Evolutionary conservation across 2,329 filamentous ascomycete genomes (phyloP).

Genomic region (Amauroascus niger): DNA sequence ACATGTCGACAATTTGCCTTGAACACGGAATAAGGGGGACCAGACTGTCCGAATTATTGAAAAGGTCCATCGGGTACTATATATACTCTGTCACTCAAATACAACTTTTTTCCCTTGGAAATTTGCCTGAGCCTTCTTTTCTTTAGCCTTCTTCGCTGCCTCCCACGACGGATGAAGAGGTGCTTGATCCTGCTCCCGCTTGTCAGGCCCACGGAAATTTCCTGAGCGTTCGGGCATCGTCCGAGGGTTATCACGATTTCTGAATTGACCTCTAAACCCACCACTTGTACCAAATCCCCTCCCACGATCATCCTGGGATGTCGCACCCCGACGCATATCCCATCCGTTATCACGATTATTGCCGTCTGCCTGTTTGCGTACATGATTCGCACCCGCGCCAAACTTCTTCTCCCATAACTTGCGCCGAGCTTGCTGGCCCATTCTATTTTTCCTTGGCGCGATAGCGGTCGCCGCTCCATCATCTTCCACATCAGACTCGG

Average conservation of each 20-base stretch:
- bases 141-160: slow-evolving; percentile 52
- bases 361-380: slow-evolving; percentile 37
- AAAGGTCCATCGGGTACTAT: too few species aligned
- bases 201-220: background rate
- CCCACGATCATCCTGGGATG: slow-evolving; percentile 21
- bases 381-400: slow-evolving; percentile 49
- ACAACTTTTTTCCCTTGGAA: slow-evolving; percentile 54
- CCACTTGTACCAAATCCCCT: slow-evolving; percentile 21
- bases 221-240: background rate
- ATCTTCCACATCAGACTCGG: slow-evolving; percentile 46
- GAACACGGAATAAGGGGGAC: too few species aligned
- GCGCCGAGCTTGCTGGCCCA: slow-evolving; percentile 53
- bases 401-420: slow-evolving; percentile 55
- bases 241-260: background rate
- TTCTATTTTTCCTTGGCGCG: slow-evolving; percentile 48
- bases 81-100: slow-evolving; percentile 50
- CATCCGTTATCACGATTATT: slow-evolving; percentile 44
- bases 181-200: slow-evolving; percentile 35
- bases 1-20: too few species aligned
- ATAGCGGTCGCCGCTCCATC: slow-evolving; percentile 33
- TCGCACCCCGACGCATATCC: slow-evolving; percentile 51
- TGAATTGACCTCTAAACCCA: slow-evolving; percentile 15
- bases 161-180: slow-evolving; percentile 56
- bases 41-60: too few species aligned
- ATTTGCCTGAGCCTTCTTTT: slow-evolving; percentile 38